Evolutionary conservation across 139 green algal genomes (phyloP).

Genomic region (Eudorina sp.): DNA sequence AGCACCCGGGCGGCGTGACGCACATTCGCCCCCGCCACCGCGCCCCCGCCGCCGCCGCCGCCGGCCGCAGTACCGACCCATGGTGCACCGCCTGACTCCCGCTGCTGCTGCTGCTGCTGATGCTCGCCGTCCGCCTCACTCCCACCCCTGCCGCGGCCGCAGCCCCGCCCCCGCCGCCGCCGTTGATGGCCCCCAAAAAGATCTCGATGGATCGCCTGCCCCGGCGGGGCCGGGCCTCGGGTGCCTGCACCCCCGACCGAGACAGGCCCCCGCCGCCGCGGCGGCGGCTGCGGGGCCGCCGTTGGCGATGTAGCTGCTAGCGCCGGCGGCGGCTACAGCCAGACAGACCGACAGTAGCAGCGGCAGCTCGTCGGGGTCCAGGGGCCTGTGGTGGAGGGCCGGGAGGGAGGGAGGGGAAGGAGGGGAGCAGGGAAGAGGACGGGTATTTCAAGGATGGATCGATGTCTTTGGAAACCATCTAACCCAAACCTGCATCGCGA

Average conservation of each 20-base stretch:
- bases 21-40: neutral
- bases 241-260: too few species aligned
- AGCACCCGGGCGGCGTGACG: conserved; percentile 15
- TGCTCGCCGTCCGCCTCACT: too few species aligned
- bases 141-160: too few species aligned
- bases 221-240: too few species aligned
- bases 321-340: conserved; percentile 12
- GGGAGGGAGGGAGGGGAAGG: neutral
- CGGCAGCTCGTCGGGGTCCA: conserved; percentile 25
- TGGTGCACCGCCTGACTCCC: too few species aligned
- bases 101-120: too few species aligned
- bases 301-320: neutral
- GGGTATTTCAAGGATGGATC: too few species aligned
- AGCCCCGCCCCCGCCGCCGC: too few species aligned
- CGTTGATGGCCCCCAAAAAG: neutral
- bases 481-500: too few species aligned
- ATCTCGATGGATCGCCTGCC: neutral
- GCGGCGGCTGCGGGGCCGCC: neutral
- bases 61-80: too few species aligned
- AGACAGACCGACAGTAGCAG: conserved; percentile 36
- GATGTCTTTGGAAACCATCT: too few species aligned
- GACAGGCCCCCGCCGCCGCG: too few species aligned
- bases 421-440: neutral
- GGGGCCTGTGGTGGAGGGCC: neutral
- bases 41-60: neutral